Evolutionary conservation across 2,329 filamentous ascomycete genomes (phyloP).

Genomic region (Plectosphaerella cucumerina): DNA sequence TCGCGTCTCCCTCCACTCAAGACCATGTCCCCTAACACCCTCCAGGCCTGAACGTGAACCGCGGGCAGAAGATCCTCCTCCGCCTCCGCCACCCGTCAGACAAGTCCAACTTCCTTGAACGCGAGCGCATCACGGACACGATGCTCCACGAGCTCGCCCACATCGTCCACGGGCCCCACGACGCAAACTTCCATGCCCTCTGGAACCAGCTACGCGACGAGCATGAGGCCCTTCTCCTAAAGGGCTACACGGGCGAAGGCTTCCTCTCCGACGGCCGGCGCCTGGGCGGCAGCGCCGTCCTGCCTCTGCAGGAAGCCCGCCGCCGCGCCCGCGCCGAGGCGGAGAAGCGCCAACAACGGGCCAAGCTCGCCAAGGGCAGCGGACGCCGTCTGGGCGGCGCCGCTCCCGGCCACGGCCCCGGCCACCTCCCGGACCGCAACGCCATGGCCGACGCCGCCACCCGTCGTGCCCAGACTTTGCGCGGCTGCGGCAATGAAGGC

Average conservation of each 20-base stretch:
- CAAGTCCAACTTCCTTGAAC: slow-evolving; percentile 69
- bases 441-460: slow-evolving; percentile 70
- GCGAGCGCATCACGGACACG: slow-evolving; percentile 81
- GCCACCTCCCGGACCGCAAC: slow-evolving; percentile 60
- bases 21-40: not conserved
- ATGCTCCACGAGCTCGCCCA: slow-evolving; percentile 95
- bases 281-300: slow-evolving; percentile 57
- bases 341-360: slow-evolving; percentile 61
- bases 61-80: slow-evolving; percentile 74
- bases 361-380: slow-evolving; percentile 27
- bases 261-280: slow-evolving; percentile 74
- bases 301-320: slow-evolving; percentile 70
- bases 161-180: slow-evolving; percentile 78
- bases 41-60: slow-evolving; percentile 70
- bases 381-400: slow-evolving; percentile 71
- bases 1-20: not conserved
- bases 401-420: slow-evolving; percentile 37
- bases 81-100: slow-evolving; percentile 75
- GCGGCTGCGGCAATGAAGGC: slow-evolving; percentile 68
- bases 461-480: slow-evolving; percentile 60
- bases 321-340: slow-evolving; percentile 70
- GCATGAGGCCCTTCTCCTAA: slow-evolving; percentile 68
- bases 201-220: slow-evolving; percentile 91
- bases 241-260: slow-evolving; percentile 87
- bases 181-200: slow-evolving; percentile 75